Conservation (phyloP, 2,329 filamentous ascomycete genomes). For the Chaetomium globosum region DNA sequence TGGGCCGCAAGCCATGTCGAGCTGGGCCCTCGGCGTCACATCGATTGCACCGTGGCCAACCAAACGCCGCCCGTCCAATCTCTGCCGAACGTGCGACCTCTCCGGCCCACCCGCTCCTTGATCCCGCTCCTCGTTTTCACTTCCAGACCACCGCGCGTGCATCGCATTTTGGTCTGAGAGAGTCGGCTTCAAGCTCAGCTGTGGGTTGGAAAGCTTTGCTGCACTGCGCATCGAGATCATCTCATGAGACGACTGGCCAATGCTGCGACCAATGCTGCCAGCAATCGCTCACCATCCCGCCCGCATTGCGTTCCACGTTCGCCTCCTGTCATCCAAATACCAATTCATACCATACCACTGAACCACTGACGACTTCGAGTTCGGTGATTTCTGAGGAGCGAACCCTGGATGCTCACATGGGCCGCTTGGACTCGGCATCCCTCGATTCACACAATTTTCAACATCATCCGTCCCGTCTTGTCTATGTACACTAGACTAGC, state of each 20-base stretch:
- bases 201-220: constrained; percentile 1
- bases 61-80: constrained; percentile 25
- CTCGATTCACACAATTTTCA: constrained; percentile 12
- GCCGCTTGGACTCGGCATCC: constrained; percentile 1
- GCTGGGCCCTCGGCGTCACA: constrained; percentile 21
- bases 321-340: constrained; percentile 13
- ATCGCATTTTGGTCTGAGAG: constrained; percentile 22
- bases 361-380: neutral
- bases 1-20: constrained; percentile 28
- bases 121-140: constrained; percentile 12
- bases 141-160: constrained; percentile 3
- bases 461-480: constrained; percentile 15
- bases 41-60: constrained; percentile 28
- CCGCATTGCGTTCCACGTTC: constrained; percentile 9
- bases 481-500: too few species aligned
- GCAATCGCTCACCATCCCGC: neutral
- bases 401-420: neutral
- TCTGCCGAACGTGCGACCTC: constrained; percentile 25
- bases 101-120: constrained; percentile 18
- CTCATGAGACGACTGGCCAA: constrained; percentile 15
- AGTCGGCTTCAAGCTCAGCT: constrained; percentile 5
- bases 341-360: neutral
- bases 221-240: constrained; percentile 1
- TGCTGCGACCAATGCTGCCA: constrained; percentile 12
- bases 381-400: neutral